Evolutionary conservation across 2,329 filamentous ascomycete species (phyloP).

Genomic region (Cryphonectria nitschkei): DNA sequence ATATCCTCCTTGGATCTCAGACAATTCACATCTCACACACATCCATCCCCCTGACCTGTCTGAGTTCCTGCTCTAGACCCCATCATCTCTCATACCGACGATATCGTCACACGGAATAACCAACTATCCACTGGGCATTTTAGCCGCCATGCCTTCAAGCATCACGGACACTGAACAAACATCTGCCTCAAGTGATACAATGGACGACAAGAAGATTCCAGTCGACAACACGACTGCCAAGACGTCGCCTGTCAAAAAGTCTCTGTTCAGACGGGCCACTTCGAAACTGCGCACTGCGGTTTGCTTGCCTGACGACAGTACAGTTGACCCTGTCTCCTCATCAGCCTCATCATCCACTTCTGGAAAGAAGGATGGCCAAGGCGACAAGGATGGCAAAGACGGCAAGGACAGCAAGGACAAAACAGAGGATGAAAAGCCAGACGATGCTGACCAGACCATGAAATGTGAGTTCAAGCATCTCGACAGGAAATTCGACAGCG

Average conservation of each 20-base stretch:
- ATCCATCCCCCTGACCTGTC: neutral
- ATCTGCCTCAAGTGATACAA: constrained; percentile 20
- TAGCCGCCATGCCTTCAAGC: constrained; percentile 21
- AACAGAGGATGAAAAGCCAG: constrained; percentile 18
- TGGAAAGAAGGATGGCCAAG: neutral
- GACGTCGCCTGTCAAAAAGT: neutral
- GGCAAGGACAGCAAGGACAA: neutral
- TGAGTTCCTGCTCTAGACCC: neutral
- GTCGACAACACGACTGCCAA: neutral
- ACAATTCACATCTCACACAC: neutral
- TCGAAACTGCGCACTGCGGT: constrained; percentile 18
- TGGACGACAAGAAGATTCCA: constrained; percentile 17
- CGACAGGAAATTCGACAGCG: constrained; percentile 38
- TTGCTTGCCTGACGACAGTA: constrained; percentile 10
- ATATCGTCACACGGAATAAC: neutral
- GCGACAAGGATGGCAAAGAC: constrained; percentile 23
- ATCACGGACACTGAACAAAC: constrained; percentile 11
- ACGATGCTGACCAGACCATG: constrained; percentile 35
- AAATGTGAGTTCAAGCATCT: constrained; percentile 39
- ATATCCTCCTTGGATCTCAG: neutral
- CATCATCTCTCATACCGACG: neutral
- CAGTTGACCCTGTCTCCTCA: constrained; percentile 2
- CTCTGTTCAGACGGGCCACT: constrained; percentile 21
- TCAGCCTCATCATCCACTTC: constrained; percentile 2
- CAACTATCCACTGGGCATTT: neutral